Percentiles rank a stretch among this genome's conserved stretches.
Conservation (phyloP, 768 basidiomycete species). For the Trametes maxima region DNA sequence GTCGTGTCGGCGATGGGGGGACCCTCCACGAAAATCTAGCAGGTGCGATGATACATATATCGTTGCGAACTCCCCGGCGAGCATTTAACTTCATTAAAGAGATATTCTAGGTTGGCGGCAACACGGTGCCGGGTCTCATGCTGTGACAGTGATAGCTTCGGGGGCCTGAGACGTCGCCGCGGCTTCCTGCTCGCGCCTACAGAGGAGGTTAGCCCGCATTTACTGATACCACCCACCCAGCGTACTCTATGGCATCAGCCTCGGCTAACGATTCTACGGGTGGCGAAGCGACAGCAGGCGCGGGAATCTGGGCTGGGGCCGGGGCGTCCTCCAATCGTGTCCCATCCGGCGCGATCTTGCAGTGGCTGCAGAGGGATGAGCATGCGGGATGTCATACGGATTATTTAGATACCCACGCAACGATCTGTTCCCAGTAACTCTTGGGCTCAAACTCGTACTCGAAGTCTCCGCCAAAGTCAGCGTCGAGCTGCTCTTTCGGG, state of each 20-base stretch:
- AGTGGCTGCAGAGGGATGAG: conserved; percentile 22
- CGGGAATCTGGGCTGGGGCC: background rate
- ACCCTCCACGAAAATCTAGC: background rate
- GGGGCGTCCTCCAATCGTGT: conserved; percentile 26
- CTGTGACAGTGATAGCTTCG: conserved; percentile 1
- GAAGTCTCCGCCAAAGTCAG: conserved; percentile 80
- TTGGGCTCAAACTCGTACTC: conserved; percentile 73
- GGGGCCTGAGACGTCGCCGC: background rate
- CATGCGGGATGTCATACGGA: too few species aligned
- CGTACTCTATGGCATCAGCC: conserved; percentile 1
- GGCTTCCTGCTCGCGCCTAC: background rate
- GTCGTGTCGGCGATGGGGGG: background rate
- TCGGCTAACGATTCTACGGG: conserved; percentile 1
- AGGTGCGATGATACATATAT: too few species aligned
- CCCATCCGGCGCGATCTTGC: conserved; percentile 36
- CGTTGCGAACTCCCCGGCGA: too few species aligned
- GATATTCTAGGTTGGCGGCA: too few species aligned
- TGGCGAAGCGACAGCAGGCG: background rate
- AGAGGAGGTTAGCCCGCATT: background rate
- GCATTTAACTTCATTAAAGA: too few species aligned
- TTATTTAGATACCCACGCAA: conserved; percentile 49
- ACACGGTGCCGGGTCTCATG: background rate
- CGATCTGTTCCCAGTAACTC: conserved; percentile 79
- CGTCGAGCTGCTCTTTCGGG: conserved; percentile 73
- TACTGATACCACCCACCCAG: too few species aligned